Evolutionary conservation across 2,329 filamentous ascomycete genomes (phyloP).

Genomic region (Fusarium acutatum): DNA sequence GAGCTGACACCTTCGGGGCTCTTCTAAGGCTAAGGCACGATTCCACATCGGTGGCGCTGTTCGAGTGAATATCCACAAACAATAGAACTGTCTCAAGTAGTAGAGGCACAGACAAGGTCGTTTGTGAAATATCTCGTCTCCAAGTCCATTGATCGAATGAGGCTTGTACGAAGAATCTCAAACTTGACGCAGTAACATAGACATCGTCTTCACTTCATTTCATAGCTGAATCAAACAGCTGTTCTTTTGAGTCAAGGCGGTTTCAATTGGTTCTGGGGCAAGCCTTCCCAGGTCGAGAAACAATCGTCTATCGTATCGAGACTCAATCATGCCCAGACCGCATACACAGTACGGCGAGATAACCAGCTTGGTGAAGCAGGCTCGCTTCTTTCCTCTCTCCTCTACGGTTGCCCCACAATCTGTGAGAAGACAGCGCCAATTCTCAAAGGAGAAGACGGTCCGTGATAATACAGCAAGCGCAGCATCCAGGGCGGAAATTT

Average conservation of each 20-base stretch:
- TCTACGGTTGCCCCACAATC: constrained; percentile 10
- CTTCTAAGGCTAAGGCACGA: constrained; percentile 1
- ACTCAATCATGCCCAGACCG: not conserved
- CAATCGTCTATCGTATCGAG: constrained; percentile 6
- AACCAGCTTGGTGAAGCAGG: constrained; percentile 9
- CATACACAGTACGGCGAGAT: constrained; percentile 6
- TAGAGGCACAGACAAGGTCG: not conserved
- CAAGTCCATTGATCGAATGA: not conserved
- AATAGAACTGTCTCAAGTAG: not conserved
- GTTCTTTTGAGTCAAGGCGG: constrained; percentile 26
- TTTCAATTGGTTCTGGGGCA: constrained; percentile 30
- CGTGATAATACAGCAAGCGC: constrained; percentile 15
- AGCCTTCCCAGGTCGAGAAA: constrained; percentile 21
- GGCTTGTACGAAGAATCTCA: not conserved
- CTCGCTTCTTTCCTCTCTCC: constrained; percentile 10
- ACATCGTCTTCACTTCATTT: constrained; percentile 14
- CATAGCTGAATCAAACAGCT: not conserved
- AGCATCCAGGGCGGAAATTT: constrained; percentile 35
- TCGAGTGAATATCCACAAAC: not conserved
- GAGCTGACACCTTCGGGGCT: not conserved
- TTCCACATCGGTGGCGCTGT: not conserved
- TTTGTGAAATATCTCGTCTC: not conserved
- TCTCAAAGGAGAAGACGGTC: constrained; percentile 10
- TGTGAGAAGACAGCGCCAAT: not conserved
- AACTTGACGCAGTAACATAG: not conserved